Evolutionary conservation across 164 flowering plant species (phyloP).

Genomic region (Vitis amurensis): DNA sequence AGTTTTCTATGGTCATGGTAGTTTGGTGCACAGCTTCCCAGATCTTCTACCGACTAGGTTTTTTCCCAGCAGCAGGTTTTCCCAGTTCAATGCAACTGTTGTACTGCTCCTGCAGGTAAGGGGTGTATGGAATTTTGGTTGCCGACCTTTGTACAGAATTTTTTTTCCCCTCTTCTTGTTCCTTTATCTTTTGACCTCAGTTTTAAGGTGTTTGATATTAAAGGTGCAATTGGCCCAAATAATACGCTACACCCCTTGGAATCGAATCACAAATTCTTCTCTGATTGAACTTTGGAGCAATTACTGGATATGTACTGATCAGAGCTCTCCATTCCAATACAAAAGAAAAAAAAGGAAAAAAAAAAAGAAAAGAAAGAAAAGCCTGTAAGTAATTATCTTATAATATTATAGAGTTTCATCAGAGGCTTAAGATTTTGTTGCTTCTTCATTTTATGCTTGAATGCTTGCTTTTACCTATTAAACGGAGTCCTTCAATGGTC

Average conservation of each 20-base stretch:
- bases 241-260: conserved; percentile 29
- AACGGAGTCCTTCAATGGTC: too few species aligned
- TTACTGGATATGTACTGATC: conserved; percentile 5
- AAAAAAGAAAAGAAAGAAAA: neutral
- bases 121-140: conserved; percentile 52
- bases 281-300: conserved; percentile 9
- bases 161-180: conserved; percentile 16
- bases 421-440: conserved; percentile 8
- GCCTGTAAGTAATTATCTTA: conserved; percentile 21
- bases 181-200: conserved; percentile 10
- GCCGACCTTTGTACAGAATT: conserved; percentile 53
- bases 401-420: conserved; percentile 13
- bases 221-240: conserved; percentile 41
- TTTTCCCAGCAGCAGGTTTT: conserved; percentile 19
- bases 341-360: neutral
- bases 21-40: conserved; percentile 15
- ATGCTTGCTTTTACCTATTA: too few species aligned
- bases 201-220: conserved; percentile 28
- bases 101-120: conserved; percentile 26
- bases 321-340: neutral
- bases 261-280: conserved; percentile 7
- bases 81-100: conserved; percentile 24
- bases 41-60: conserved; percentile 15
- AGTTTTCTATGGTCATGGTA: conserved; percentile 8
- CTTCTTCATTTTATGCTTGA: neutral